A percentile compares a stretch with the other conserved stretches of the same genome.
Evolutionary conservation across 495 filamentous ascomycete species (phyloP).

Genomic region (Aspergillus funiculosus): DNA sequence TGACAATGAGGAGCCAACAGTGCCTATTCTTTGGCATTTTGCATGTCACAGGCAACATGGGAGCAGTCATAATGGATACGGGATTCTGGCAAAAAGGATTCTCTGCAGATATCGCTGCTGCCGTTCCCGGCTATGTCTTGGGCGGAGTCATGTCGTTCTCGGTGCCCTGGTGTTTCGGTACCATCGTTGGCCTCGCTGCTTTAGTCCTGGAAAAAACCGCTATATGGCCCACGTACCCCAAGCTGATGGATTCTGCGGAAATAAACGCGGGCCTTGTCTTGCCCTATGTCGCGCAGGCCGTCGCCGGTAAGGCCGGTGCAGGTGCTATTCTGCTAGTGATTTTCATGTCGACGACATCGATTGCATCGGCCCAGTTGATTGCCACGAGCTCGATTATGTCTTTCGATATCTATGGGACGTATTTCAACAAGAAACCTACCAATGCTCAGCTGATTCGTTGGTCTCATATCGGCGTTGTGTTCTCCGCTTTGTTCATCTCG

Average conservation of each 20-base stretch:
- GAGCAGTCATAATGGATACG: conserved; percentile 19
- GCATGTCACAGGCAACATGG: conserved; percentile 27
- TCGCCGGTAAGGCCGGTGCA: conserved; percentile 29
- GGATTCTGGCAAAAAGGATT: conserved; percentile 5
- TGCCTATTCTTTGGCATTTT: conserved; percentile 5
- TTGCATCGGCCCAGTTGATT: conserved; percentile 25
- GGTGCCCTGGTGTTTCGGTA: not conserved
- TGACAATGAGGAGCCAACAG: conserved; percentile 3
- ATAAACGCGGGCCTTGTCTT: conserved; percentile 22
- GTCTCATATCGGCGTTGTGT: conserved; percentile 24
- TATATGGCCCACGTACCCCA: conserved; percentile 25
- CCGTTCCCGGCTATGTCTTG: not conserved
- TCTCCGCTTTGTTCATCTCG: conserved; percentile 16
- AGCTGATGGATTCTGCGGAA: conserved; percentile 19
- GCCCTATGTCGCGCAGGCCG: conserved; percentile 24
- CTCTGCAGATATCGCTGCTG: not conserved
- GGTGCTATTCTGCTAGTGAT: conserved; percentile 23
- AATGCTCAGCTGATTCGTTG: conserved; percentile 20
- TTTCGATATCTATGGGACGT: conserved; percentile 34
- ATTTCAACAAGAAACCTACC: conserved; percentile 25
- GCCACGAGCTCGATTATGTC: conserved; percentile 28
- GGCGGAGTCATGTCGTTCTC: not conserved
- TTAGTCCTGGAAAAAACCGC: conserved; percentile 7
- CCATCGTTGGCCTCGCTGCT: not conserved
- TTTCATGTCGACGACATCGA: conserved; percentile 33